These are phyloP conservation scores for Termitomyces titanicus DNA, from an alignment of 768 basidiomycete species.

Conservation along the genomic window DNA sequence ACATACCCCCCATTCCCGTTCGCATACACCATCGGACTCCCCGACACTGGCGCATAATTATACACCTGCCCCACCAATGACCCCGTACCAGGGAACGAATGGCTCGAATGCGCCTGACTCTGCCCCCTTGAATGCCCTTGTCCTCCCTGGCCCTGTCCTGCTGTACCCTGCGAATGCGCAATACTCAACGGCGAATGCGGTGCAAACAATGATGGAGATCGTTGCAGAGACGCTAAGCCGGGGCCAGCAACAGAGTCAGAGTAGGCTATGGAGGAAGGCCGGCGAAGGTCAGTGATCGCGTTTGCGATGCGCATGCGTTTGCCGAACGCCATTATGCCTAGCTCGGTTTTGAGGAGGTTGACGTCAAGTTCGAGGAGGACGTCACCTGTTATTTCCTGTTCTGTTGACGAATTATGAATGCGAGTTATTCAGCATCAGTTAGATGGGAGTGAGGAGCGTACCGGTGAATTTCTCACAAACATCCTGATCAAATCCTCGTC, in stretches of 20 bases:
- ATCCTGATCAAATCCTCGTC: slow-evolving; percentile 79
- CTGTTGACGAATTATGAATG: slow-evolving; percentile 34
- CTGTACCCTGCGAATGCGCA: slow-evolving; percentile 25
- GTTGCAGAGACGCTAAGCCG: slow-evolving; percentile 20
- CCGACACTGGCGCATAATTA: not conserved
- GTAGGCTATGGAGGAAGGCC: slow-evolving; percentile 61
- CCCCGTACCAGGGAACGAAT: slow-evolving; percentile 38
- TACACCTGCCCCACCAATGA: slow-evolving; percentile 19
- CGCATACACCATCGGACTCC: not conserved
- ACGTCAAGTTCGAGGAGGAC: slow-evolving; percentile 93
- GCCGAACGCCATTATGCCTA: slow-evolving; percentile 92
- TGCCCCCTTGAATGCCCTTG: slow-evolving; percentile 39
- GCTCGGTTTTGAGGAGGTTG: slow-evolving; percentile 86
- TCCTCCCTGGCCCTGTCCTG: slow-evolving; percentile 9
- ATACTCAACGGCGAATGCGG: slow-evolving; percentile 14
- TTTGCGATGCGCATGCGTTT: slow-evolving; percentile 93
- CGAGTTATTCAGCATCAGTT: not conserved
- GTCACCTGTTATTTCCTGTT: slow-evolving; percentile 98
- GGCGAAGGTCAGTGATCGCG: slow-evolving; percentile 84
- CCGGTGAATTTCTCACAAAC: slow-evolving; percentile 86
- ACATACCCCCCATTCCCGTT: not conserved
- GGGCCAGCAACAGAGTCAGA: slow-evolving; percentile 30
- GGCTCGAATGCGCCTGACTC: slow-evolving; percentile 42
- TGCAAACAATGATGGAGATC: slow-evolving; percentile 20
- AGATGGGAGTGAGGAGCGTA: slow-evolving; percentile 29